Evolutionary conservation across 1,139 yeast species (phyloP).

Genomic region (Kurtzmaniella quercitrusa): DNA sequence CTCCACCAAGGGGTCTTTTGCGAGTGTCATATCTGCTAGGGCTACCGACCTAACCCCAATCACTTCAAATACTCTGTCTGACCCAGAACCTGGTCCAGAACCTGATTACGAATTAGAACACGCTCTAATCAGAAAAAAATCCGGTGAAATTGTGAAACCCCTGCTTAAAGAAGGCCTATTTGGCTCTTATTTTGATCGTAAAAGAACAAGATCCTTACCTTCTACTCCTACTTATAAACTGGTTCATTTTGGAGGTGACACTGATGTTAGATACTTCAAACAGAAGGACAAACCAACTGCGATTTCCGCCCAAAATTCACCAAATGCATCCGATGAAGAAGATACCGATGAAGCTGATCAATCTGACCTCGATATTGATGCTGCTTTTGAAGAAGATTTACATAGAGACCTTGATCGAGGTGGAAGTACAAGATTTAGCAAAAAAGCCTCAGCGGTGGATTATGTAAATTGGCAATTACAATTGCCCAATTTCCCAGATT

Average conservation of each 20-base stretch:
- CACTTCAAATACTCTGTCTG: conserved; percentile 4
- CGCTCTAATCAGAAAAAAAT: conserved; percentile 59
- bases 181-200: conserved; percentile 34
- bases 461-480: conserved; percentile 46
- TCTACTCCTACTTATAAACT: conserved; percentile 67
- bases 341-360: conserved; percentile 25
- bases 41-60: conserved; percentile 1
- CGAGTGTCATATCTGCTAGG: background rate
- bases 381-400: conserved; percentile 1
- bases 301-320: conserved; percentile 64
- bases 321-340: conserved; percentile 29
- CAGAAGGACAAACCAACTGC: conserved; percentile 72
- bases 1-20: conserved; percentile 1
- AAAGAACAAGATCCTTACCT: conserved; percentile 61
- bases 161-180: conserved; percentile 45
- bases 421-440: conserved; percentile 7
- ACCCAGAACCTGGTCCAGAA: background rate
- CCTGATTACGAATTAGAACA: conserved; percentile 6
- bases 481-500: conserved; percentile 41
- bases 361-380: conserved; percentile 12
- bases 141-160: conserved; percentile 77
- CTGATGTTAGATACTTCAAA: conserved; percentile 67
- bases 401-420: conserved; percentile 6
- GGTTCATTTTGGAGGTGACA: conserved; percentile 72
- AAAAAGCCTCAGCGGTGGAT: background rate